Base-by-base conservation (phyloP, 768 basidiomycete genomes). In the Mycena galopus region DNA sequence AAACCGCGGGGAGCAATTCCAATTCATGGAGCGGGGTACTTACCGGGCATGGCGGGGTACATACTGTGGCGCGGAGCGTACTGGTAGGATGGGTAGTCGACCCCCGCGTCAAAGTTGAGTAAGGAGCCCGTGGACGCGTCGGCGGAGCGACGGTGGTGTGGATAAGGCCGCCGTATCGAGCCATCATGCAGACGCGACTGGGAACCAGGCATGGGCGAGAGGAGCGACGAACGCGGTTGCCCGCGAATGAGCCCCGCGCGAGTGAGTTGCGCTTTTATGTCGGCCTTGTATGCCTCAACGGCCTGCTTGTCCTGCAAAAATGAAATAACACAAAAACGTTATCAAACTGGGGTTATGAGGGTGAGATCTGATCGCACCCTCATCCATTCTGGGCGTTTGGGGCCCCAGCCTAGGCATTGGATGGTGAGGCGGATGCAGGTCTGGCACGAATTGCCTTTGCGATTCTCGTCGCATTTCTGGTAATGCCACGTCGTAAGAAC, bases 371-470 rank as follows among this genome's bases (percentile, higher is more conserved):
- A 57, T 35, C 89, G 77, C 75, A 95, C 94, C 76, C 93, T 84
- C 93, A 95, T 94, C 94, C 94, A 95, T 67, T 95, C 94, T n/a
- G 94, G 94, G 62, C 94, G 88, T 78, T 89, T 92, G 10, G 91
- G 85, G 4, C 94, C 94, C 94, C 94, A 96, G 16, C 94, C 94
- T 5, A 96, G 85, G 81, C 94, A 96, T 62, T 92, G 87, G 77
- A 96, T 94, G 58, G 91, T 92, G 42, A 96, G 86, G 61, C 94
- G 92, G 70, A 89, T 87, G 80, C 94, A 96, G 1, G 94, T 96
- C 76, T 89, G 87, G 82, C 94, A 96, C 3, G 94, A 92, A 81
- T 93, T 90, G 71, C 90, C 91, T 78, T 93, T 91, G 74, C 93
- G 90, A 75, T 94, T 91, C 77, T 96, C 94, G 80, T 96, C 94